These are phyloP conservation scores for Circinella minor DNA, from an alignment of 371 early-diverging fungal genomes.

Conservation along the genomic window DNA sequence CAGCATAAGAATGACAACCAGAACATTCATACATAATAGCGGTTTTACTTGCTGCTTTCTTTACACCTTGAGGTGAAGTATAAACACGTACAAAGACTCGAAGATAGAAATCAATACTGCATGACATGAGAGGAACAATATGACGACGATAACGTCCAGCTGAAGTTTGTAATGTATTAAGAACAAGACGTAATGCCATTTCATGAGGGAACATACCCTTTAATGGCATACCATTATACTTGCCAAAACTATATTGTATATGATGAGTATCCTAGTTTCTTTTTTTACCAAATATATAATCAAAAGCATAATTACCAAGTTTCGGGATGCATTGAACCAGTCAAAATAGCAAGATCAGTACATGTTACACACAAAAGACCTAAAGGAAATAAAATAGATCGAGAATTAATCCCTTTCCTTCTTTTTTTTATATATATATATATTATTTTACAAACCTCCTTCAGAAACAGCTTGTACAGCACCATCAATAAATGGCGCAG, in stretches of 20 bases:
- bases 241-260: constrained; percentile 72
- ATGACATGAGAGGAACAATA: constrained; percentile 92
- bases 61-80: constrained; percentile 77
- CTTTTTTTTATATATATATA: neutral
- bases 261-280: neutral
- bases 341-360: constrained; percentile 98
- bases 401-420: neutral
- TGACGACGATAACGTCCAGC: constrained; percentile 89
- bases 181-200: constrained; percentile 89
- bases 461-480: constrained; percentile 94
- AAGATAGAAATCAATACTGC: constrained; percentile 99
- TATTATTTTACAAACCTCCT: constrained; percentile 74
- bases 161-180: constrained; percentile 84
- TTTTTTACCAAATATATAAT: neutral
- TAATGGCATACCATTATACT: constrained; percentile 95
- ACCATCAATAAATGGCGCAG: constrained; percentile 95
- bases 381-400: constrained; percentile 21
- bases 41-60: constrained; percentile 78
- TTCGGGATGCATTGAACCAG: constrained; percentile 91
- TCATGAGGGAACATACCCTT: constrained; percentile 85
- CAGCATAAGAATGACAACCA: constrained; percentile 78
- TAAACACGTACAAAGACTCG: constrained; percentile 97
- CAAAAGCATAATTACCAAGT: constrained; percentile 66
- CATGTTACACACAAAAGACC: constrained; percentile 98
- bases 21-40: constrained; percentile 85